phyloP scores from a whole-genome alignment of 345 rosid genomes.

The Firmiana major region DNA sequence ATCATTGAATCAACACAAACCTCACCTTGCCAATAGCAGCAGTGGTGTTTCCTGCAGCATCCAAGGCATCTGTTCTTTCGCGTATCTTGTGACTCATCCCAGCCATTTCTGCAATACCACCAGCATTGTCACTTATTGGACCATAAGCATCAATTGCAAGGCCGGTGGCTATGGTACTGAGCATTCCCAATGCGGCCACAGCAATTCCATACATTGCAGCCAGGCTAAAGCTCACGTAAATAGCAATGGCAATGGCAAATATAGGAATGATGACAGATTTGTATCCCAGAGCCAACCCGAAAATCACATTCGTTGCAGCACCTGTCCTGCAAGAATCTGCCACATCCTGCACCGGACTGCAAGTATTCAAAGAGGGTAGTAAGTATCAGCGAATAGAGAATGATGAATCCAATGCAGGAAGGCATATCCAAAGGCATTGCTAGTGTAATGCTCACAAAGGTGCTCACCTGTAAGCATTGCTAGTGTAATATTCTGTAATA shows the following conservation, averaged over 20 bases:
- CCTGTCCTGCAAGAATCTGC: slow-evolving; percentile 64
- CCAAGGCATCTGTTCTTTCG: slow-evolving; percentile 57
- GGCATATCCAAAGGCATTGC: not conserved
- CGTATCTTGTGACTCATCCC: slow-evolving; percentile 61
- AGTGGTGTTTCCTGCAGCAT: slow-evolving; percentile 66
- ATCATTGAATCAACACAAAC: not conserved
- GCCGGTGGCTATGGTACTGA: slow-evolving; percentile 59
- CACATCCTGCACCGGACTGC: slow-evolving; percentile 64
- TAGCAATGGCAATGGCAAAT: slow-evolving; percentile 50
- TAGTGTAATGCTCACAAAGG: not conserved
- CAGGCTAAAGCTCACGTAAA: slow-evolving; percentile 58
- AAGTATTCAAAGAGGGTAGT: slow-evolving; percentile 3
- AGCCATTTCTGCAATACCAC: slow-evolving; percentile 64
- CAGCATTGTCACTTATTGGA: slow-evolving; percentile 67
- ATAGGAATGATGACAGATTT: slow-evolving; percentile 63
- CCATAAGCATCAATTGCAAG: slow-evolving; percentile 67
- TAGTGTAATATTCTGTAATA: slow-evolving; percentile 54
- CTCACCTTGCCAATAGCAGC: slow-evolving; percentile 70
- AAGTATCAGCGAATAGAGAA: not conserved
- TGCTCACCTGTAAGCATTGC: slow-evolving; percentile 60
- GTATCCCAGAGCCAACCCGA: slow-evolving; percentile 61
- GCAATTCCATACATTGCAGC: slow-evolving; percentile 75
- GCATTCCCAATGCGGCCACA: slow-evolving; percentile 64
- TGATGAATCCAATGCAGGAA: not conserved
- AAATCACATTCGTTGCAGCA: slow-evolving; percentile 65